phyloP scores from a whole-genome alignment of 2,329 filamentous ascomycete species.

The Verticillium zaregamsianum region DNA sequence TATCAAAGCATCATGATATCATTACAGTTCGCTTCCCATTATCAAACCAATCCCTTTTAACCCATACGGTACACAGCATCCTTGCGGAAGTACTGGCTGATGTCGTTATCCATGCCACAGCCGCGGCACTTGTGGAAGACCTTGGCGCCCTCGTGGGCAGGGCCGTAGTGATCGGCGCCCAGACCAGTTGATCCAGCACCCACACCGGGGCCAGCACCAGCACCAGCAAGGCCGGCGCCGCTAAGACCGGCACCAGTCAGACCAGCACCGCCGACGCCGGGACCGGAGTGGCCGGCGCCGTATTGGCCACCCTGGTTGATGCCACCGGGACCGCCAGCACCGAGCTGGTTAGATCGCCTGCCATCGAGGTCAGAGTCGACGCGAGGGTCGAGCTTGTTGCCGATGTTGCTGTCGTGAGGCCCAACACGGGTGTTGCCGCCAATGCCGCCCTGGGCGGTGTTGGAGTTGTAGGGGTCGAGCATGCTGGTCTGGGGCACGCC shows the following conservation, averaged over 20 bases:
- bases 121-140: constrained; percentile 11
- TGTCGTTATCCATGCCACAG: constrained; percentile 14
- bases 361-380: constrained; percentile 16
- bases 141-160: constrained; percentile 13
- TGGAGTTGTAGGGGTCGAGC: constrained; percentile 9
- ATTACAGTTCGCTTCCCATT: background rate
- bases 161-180: constrained; percentile 13
- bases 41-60: background rate
- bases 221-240: constrained; percentile 6
- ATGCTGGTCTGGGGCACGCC: constrained; percentile 9
- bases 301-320: background rate
- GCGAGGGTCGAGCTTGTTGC: constrained; percentile 6
- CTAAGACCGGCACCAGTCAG: background rate
- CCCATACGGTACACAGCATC: constrained; percentile 11
- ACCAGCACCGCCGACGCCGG: background rate
- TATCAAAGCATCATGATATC: background rate
- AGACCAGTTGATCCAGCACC: constrained; percentile 4
- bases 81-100: constrained; percentile 15
- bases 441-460: constrained; percentile 19
- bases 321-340: constrained; percentile 3
- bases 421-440: constrained; percentile 40
- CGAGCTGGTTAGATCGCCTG: background rate
- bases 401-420: constrained; percentile 3
- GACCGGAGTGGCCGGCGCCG: constrained; percentile 6
- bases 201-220: constrained; percentile 4